Base-by-base conservation (phyloP, 1,284 basidiomycete species). In the Naganishia albida region DNA sequence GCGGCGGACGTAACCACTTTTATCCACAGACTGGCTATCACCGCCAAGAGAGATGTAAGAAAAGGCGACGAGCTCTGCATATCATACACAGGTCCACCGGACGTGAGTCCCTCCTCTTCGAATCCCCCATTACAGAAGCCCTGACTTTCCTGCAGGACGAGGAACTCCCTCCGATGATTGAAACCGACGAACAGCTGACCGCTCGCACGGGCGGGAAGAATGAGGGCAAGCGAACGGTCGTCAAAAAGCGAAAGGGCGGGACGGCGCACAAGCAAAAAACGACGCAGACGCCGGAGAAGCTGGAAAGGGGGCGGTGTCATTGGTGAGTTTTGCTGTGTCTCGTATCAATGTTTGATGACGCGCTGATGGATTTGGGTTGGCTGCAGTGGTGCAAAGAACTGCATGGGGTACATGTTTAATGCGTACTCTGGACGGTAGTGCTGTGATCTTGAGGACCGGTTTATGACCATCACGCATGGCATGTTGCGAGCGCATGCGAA, bases 31-130 rank as follows among this genome's bases (percentile, higher is more conserved):
- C 77, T 93, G 4, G 83, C 85, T 0, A 83, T 93, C 20, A 93
- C 93, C 74, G 85, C 91, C 2, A 77, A 73, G 15, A 78, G 83
- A 18, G 85, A 88, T 62, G 85, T 94, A 16, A 79, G 81, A 28
- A 79, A 83, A 0, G 82, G 83, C 49, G 87, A 93, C 69, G 91
- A 93, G 71, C 81, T 94, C 2, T 89, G 87, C 69, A 93, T 94
- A 75, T 87, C 85, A 1, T 94, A 94, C 76, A 81, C 79, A 66
- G 90, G 90, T n/a, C 49, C 57, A 10, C 50, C 40, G 8, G 64
- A 66, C 40, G 64, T 64, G 25, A 57, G 63, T 20, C 15, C 15
- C 23, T 16, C 28, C 34, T 34, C 10, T 34, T 4, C 34, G n/a
- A n/a, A n/a, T n/a, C n/a, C 4, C 34, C 34, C 34, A 34, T 10